Conservation (phyloP, 345 rosid genomes). For the Pistacia vera region DNA sequence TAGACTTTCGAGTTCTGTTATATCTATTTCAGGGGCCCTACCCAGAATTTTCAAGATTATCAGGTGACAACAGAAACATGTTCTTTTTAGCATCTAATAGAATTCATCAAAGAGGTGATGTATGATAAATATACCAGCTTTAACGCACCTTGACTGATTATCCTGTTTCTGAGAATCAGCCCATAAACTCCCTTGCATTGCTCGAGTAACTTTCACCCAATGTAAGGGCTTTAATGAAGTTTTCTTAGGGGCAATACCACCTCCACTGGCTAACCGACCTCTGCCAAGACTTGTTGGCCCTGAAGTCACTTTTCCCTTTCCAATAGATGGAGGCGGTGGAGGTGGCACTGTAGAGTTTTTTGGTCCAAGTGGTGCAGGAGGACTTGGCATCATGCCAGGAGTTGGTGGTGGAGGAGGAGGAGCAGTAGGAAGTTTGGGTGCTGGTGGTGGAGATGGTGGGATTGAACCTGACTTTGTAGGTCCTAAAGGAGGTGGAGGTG, state of each 20-base stretch:
- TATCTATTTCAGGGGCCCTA: slow-evolving; percentile 99
- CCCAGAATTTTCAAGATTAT: slow-evolving; percentile 25
- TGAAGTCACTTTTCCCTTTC: slow-evolving; percentile 57
- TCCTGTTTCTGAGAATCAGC: slow-evolving; percentile 91
- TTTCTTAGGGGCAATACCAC: slow-evolving; percentile 61
- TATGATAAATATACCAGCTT: slow-evolving; percentile 4
- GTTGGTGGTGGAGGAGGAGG: slow-evolving; percentile 62
- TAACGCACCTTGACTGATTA: slow-evolving; percentile 68
- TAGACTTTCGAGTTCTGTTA: slow-evolving; percentile 91
- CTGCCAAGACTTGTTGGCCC: slow-evolving; percentile 49
- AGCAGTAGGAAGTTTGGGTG: slow-evolving; percentile 56
- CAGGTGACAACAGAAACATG: slow-evolving; percentile 15
- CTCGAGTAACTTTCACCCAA: slow-evolving; percentile 96
- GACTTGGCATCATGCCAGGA: slow-evolving; percentile 35
- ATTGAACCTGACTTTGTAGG: slow-evolving; percentile 23
- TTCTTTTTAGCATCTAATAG: slow-evolving; percentile 1
- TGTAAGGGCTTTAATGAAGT: slow-evolving; percentile 81
- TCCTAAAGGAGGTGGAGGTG: slow-evolving; percentile 39
- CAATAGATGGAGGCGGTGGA: slow-evolving; percentile 72
- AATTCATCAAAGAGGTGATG: slow-evolving; percentile 9
- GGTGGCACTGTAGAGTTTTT: slow-evolving; percentile 63
- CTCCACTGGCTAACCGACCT: slow-evolving; percentile 55
- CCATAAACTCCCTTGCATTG: slow-evolving; percentile 95
- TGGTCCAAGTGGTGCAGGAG: slow-evolving; percentile 55
- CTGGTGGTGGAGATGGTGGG: slow-evolving; percentile 54